phyloP scores from a whole-genome alignment of 805 yeast genomes.

The Pichia heedii region DNA sequence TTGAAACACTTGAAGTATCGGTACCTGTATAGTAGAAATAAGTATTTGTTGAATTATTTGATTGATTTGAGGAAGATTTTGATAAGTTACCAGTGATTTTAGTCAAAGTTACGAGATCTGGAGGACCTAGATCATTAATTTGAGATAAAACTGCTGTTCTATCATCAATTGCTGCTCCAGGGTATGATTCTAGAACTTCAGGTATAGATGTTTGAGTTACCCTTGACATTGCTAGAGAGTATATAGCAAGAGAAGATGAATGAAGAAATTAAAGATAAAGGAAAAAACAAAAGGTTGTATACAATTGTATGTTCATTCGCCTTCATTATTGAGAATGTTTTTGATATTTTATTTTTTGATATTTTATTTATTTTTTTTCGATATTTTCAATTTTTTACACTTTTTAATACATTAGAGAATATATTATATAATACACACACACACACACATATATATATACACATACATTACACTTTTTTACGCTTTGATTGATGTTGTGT shows the following conservation, averaged over 20 bases:
- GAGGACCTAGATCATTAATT: constrained; percentile 65
- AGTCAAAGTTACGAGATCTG: constrained; percentile 48
- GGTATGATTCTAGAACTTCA: constrained; percentile 40
- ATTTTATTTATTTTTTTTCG: too few species aligned
- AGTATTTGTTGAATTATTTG: constrained; percentile 44
- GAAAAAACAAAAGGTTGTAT: too few species aligned
- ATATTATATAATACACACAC: too few species aligned
- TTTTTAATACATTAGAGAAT: too few species aligned
- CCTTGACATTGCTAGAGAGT: not conserved
- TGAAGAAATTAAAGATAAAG: too few species aligned
- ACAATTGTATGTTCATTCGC: too few species aligned
- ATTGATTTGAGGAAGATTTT: constrained; percentile 11
- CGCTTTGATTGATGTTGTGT: not conserved
- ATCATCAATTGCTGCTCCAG: constrained; percentile 47
- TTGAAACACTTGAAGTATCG: constrained; percentile 67
- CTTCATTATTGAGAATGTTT: too few species aligned
- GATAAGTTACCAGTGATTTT: constrained; percentile 23
- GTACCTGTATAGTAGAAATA: constrained; percentile 67
- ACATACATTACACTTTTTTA: not conserved
- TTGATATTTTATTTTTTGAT: too few species aligned
- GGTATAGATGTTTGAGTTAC: not conserved
- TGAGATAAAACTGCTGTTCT: constrained; percentile 51
- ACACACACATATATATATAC: not conserved
- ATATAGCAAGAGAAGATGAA: too few species aligned
- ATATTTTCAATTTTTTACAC: too few species aligned